A percentile compares a stretch with the other conserved stretches of the same genome.
phyloP scores from a whole-genome alignment of 805 yeast species.

The Pichia manshurica region DNA sequence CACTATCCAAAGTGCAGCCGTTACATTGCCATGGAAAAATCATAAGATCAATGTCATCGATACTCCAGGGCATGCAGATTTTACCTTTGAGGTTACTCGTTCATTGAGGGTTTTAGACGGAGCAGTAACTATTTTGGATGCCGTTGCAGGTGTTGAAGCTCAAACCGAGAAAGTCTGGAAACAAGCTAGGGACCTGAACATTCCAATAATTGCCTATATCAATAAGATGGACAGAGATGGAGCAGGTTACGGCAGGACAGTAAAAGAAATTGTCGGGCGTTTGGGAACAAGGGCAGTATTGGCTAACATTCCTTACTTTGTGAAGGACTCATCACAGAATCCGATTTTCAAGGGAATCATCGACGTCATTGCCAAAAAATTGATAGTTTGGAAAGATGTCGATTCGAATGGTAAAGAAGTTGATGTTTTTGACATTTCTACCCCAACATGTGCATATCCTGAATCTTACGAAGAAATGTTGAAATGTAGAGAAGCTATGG shows the following conservation, averaged over 20 bases:
- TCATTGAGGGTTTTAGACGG: conserved; percentile 91
- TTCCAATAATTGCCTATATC: conserved; percentile 76
- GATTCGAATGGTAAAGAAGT: conserved; percentile 46
- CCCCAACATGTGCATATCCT: conserved; percentile 19
- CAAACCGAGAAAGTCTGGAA: conserved; percentile 97
- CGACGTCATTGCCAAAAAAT: conserved; percentile 64
- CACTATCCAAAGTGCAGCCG: conserved; percentile 95
- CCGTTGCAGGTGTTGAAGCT: conserved; percentile 97
- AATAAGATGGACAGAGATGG: conserved; percentile 97
- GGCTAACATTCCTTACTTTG: conserved; percentile 73
- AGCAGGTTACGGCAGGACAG: conserved; percentile 89
- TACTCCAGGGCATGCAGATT: conserved; percentile 98
- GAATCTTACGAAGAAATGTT: conserved; percentile 42
- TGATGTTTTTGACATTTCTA: conserved; percentile 39
- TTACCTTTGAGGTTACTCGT: conserved; percentile 88
- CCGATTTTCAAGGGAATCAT: conserved; percentile 58
- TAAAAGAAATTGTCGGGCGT: conserved; percentile 72
- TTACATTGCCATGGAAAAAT: conserved; percentile 74
- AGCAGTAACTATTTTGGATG: conserved; percentile 87
- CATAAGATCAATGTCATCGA: conserved; percentile 82
- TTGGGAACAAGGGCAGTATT: conserved; percentile 68
- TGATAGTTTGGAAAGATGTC: conserved; percentile 45
- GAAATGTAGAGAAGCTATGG: conserved; percentile 63
- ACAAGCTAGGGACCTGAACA: conserved; percentile 60
- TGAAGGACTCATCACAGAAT: conserved; percentile 34